Conservation (phyloP, 805 yeast genomes). For the Kodamaea restingae region DNA sequence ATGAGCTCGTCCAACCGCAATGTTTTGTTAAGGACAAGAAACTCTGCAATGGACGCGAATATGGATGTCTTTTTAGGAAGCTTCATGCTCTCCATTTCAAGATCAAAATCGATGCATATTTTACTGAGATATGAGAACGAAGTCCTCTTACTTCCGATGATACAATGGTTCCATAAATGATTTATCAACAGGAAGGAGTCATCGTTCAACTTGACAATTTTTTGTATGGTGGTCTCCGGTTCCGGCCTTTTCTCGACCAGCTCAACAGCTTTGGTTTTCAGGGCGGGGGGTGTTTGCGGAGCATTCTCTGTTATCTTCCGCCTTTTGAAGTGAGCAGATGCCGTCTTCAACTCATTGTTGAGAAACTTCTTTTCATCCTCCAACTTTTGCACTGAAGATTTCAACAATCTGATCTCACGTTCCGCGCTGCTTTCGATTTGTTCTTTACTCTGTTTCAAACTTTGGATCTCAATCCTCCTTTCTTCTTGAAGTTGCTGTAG, state of each 20-base stretch:
- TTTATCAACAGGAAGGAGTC: conserved; percentile 33
- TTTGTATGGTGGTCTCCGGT: conserved; percentile 8
- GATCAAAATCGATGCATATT: conserved; percentile 24
- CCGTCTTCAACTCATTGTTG: conserved; percentile 32
- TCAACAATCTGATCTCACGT: conserved; percentile 29
- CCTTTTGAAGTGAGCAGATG: conserved; percentile 21
- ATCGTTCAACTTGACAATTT: conserved; percentile 24
- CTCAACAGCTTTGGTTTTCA: background rate
- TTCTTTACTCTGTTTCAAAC: conserved; percentile 18
- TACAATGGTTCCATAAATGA: conserved; percentile 33
- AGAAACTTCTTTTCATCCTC: conserved; percentile 43
- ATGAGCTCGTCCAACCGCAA: conserved; percentile 49
- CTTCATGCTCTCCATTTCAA: conserved; percentile 15
- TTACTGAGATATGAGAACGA: conserved; percentile 30
- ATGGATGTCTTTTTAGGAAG: conserved; percentile 31
- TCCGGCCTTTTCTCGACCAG: background rate
- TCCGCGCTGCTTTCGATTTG: conserved; percentile 18
- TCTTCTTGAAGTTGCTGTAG: conserved; percentile 44
- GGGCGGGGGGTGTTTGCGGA: background rate
- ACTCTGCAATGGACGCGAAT: conserved; percentile 39
- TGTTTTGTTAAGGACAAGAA: conserved; percentile 40
- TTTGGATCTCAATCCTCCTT: conserved; percentile 33
- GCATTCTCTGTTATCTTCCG: conserved; percentile 11
- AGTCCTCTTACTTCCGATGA: conserved; percentile 33
- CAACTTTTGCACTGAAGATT: conserved; percentile 30